Percentiles rank a stretch among this genome's conserved stretches.
These are phyloP conservation scores for Suhomyces anneliseae DNA, from an alignment of 1,139 yeast species.

Conservation along the genomic window DNA sequence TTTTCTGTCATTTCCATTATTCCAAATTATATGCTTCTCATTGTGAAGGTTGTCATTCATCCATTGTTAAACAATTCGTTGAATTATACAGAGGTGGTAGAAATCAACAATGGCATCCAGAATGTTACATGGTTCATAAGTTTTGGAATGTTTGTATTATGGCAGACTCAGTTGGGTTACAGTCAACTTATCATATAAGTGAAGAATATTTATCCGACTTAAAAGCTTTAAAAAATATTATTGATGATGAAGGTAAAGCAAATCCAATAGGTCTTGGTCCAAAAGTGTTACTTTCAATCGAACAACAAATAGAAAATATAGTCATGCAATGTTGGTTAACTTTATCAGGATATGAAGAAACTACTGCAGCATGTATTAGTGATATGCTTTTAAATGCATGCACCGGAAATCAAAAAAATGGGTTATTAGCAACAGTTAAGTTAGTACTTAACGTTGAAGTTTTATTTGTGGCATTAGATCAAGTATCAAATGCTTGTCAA, in stretches of 20 bases:
- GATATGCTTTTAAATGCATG: constrained; percentile 90
- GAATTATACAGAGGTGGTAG: constrained; percentile 92
- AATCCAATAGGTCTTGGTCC: constrained; percentile 38
- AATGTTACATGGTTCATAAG: constrained; percentile 95
- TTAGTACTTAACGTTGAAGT: constrained; percentile 75
- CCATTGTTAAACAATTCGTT: constrained; percentile 91
- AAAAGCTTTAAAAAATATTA: constrained; percentile 11
- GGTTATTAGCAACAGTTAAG: constrained; percentile 71
- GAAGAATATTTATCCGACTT: constrained; percentile 13
- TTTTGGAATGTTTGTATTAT: constrained; percentile 92
- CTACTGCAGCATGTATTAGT: constrained; percentile 87
- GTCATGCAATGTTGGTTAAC: constrained; percentile 87
- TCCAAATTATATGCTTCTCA: constrained; percentile 80
- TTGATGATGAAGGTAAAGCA: constrained; percentile 9
- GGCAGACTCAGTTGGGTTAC: constrained; percentile 60
- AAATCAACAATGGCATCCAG: constrained; percentile 98
- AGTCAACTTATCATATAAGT: constrained; percentile 26
- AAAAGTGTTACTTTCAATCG: constrained; percentile 54
- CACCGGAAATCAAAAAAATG: constrained; percentile 67
- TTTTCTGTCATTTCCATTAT: constrained; percentile 91
- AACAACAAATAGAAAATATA: constrained; percentile 62
- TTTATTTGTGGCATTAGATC: constrained; percentile 75
- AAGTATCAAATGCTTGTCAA: constrained; percentile 37
- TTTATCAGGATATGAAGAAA: constrained; percentile 85
- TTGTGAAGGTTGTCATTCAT: constrained; percentile 91